These are phyloP conservation scores for Striga hermonthica DNA, from an alignment of 305 asterid species.

Conservation along the genomic window DNA sequence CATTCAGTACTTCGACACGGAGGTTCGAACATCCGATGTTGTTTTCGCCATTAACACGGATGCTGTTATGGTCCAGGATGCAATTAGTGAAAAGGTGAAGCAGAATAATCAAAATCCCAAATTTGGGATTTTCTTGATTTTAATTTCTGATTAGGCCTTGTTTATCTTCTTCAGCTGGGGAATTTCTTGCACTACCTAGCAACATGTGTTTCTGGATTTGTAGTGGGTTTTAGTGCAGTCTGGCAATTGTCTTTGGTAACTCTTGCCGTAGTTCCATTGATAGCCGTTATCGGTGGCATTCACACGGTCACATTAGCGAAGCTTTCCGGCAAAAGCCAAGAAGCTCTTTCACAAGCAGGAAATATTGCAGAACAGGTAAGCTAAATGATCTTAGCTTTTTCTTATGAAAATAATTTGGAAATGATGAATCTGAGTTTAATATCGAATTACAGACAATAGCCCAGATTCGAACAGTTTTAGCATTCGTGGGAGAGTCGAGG, in stretches of 20 bases:
- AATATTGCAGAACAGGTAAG: conserved; percentile 91
- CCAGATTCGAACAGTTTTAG: conserved; percentile 87
- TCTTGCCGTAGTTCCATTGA: conserved; percentile 90
- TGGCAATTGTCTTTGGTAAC: conserved; percentile 96
- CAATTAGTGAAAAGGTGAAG: conserved; percentile 77
- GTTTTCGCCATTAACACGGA: conserved; percentile 94
- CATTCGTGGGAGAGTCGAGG: conserved; percentile 85
- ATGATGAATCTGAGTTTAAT: background rate
- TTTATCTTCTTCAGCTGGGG: conserved; percentile 59
- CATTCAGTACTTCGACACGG: conserved; percentile 85
- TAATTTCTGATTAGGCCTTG: conserved; percentile 25
- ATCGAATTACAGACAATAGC: conserved; percentile 62
- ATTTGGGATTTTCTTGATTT: background rate
- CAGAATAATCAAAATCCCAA: background rate
- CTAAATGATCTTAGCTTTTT: background rate
- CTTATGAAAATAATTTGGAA: background rate
- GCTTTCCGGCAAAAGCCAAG: conserved; percentile 85
- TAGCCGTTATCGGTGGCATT: conserved; percentile 89
- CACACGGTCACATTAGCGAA: conserved; percentile 69
- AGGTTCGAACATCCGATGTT: conserved; percentile 91
- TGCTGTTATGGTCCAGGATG: conserved; percentile 97
- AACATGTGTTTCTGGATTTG: conserved; percentile 89
- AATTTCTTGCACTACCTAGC: conserved; percentile 99
- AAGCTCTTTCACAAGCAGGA: conserved; percentile 89
- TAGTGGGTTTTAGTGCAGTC: conserved; percentile 94